These are phyloP conservation scores for Cercophora scortea DNA, from an alignment of 495 filamentous ascomycete species.

Conservation along the genomic window DNA sequence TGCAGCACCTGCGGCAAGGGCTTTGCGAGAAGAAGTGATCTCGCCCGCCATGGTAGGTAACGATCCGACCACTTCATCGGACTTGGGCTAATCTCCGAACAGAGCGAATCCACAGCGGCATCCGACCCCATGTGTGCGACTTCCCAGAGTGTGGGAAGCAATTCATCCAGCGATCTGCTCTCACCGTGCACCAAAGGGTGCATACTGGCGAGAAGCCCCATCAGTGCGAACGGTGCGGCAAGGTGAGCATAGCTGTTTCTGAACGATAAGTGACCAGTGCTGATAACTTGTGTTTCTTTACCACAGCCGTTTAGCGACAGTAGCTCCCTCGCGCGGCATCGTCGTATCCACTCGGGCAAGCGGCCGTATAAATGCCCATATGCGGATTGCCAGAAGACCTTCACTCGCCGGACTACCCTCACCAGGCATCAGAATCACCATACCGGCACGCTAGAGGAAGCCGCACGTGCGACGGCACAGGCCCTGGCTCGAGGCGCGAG, in stretches of 20 bases:
- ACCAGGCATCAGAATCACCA: constrained; percentile 96
- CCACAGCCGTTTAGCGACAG: constrained; percentile 95
- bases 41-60: constrained; percentile 83
- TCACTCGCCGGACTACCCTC: constrained; percentile 88
- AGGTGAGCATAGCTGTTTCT: constrained; percentile 49
- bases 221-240: constrained; percentile 93
- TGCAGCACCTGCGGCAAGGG: constrained; percentile 86
- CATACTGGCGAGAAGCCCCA: constrained; percentile 98
- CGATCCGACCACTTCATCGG: neutral
- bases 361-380: constrained; percentile 97
- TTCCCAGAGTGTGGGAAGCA: constrained; percentile 85
- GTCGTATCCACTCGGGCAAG: constrained; percentile 92
- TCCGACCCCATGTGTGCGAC: constrained; percentile 89
- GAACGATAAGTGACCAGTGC: neutral
- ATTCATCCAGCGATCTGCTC: constrained; percentile 95
- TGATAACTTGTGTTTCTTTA: constrained; percentile 2
- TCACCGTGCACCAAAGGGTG: constrained; percentile 91
- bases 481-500: constrained; percentile 47
- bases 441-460: constrained; percentile 90
- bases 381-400: constrained; percentile 96
- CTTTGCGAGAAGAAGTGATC: constrained; percentile 89
- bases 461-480: constrained; percentile 72
- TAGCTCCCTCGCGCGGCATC: constrained; percentile 87
- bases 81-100: constrained; percentile 13
- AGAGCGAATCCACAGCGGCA: constrained; percentile 95